Conservation (phyloP, 2,329 filamentous ascomycete genomes). For the Cercospora sp. region DNA sequence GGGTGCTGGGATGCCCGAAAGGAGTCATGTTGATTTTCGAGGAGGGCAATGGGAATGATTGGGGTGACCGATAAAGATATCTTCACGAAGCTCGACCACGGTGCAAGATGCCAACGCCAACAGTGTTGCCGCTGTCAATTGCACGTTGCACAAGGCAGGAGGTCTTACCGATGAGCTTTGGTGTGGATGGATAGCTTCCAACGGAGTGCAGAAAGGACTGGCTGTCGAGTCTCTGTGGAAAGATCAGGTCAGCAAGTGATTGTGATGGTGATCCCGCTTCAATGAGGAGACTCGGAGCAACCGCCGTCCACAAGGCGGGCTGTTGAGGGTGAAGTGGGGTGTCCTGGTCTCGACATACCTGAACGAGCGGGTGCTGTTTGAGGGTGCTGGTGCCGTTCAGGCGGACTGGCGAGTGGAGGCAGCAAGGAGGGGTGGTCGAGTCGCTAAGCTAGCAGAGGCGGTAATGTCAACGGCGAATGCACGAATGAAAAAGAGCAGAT, state of each 20-base stretch:
- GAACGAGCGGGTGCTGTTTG: conserved; percentile 99
- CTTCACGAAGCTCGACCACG: conserved; percentile 18
- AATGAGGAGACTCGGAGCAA: neutral
- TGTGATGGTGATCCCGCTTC: conserved; percentile 10
- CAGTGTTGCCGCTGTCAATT: conserved; percentile 15
- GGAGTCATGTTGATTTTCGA: conserved; percentile 21
- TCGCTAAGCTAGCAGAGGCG: conserved; percentile 39
- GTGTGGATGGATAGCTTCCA: conserved; percentile 32
- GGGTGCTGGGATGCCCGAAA: conserved; percentile 16
- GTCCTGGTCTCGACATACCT: conserved; percentile 96
- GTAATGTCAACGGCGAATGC: conserved; percentile 38
- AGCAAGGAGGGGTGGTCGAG: conserved; percentile 39
- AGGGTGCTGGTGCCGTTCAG: conserved; percentile 42
- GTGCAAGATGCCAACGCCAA: conserved; percentile 17
- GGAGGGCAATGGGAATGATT: conserved; percentile 17
- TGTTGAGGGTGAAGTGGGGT: conserved; percentile 61
- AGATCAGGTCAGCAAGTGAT: conserved; percentile 15
- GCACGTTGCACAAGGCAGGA: conserved; percentile 18
- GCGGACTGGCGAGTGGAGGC: conserved; percentile 31
- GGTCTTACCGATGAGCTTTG: conserved; percentile 30
- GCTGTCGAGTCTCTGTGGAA: conserved; percentile 17
- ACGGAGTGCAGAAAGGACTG: conserved; percentile 20
- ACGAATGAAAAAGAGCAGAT: conserved; percentile 40
- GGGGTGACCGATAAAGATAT: conserved; percentile 6
- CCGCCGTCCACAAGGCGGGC: conserved; percentile 4